phyloP scores from a whole-genome alignment of 352 stramenopile species.

The Globisporangium rhizosaccharum region DNA sequence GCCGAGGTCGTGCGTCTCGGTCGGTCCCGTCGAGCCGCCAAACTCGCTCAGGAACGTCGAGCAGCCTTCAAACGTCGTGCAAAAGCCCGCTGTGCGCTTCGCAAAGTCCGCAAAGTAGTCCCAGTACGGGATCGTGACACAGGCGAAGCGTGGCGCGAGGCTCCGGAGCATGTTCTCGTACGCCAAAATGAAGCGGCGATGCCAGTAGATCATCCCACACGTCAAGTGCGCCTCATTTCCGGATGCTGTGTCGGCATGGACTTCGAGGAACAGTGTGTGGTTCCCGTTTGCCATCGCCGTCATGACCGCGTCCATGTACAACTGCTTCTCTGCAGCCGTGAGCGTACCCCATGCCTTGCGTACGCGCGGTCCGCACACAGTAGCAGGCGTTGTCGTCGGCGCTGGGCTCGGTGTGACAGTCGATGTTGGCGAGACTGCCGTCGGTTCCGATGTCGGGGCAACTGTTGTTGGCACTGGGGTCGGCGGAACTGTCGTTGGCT shows the following conservation, averaged over 20 bases:
- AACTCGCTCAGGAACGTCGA: constrained; percentile 61
- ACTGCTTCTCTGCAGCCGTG: constrained; percentile 38
- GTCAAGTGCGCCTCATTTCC: constrained; percentile 38
- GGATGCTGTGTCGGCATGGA: constrained; percentile 36
- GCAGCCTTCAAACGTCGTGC: constrained; percentile 43
- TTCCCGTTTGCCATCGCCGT: constrained; percentile 42
- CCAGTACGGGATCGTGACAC: constrained; percentile 75
- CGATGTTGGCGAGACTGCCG: background rate
- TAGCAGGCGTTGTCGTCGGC: constrained; percentile 9
- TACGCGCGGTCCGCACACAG: constrained; percentile 35
- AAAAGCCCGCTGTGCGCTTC: constrained; percentile 25
- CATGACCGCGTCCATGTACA: constrained; percentile 60
- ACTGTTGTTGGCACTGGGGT: too few species aligned
- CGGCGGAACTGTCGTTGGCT: too few species aligned
- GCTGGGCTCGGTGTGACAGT: background rate
- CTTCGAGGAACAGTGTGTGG: constrained; percentile 52
- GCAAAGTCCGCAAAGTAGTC: constrained; percentile 72
- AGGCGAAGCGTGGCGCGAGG: constrained; percentile 49
- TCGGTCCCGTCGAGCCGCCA: constrained; percentile 31
- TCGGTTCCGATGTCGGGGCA: background rate
- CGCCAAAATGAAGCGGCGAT: constrained; percentile 60
- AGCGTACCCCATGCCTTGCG: constrained; percentile 45
- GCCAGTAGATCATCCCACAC: constrained; percentile 61
- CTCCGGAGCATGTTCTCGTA: constrained; percentile 78
- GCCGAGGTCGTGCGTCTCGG: constrained; percentile 17